Evolutionary conservation across 2,329 filamentous ascomycete species (phyloP), one percentile per base, ranked within the genome.

Genomic region (Trichoderma gracile): DNA sequence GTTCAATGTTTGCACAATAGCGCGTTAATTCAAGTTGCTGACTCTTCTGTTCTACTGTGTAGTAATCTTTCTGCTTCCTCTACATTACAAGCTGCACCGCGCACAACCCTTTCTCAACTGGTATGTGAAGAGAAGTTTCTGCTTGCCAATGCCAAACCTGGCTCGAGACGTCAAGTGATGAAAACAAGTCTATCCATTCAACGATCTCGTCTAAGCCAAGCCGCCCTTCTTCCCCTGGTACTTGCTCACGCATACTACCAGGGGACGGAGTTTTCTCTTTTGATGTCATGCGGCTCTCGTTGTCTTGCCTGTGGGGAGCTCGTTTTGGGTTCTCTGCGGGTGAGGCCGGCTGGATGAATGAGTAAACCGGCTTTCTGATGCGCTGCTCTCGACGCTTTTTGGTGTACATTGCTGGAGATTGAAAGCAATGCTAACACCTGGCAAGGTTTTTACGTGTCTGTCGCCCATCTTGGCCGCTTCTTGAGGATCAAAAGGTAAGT

Each of bases 141-240:
- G 40, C 14, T 58, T 52, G 64, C 69, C 47, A 70, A 66, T 52
- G 64, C 69, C 47, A 70, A 66, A 70, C 72, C 33, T 12, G 30
- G 23, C 25, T 58, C 23, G 43, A 30, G 38, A 21, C 19, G 53
- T 55, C 27, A 30, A 43, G 73, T 78, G 76, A 79, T 79, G 76
- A 79, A 61, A 67, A 75, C 75, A 79, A 87, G 87, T 86, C 69
- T 88, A 89, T 90, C 87, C 87, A 90, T 90, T 90, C 87, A 84
- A 88, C 86, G 83, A 89, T 81, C 76, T 82, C 83, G 81, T 83
- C 77, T 78, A 79, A 75, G 81, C 88, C 88, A 81, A 89, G 87
- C 85, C 84, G 86, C 85, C 80, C 89, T 91, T 83, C 85, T 88
- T 14, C 77, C 86, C 90, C 88, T 85, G 75, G 80, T 92, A 86